Evolutionary conservation across 2,329 filamentous ascomycete species (phyloP).

Genomic region (Sporothrix inflata): DNA sequence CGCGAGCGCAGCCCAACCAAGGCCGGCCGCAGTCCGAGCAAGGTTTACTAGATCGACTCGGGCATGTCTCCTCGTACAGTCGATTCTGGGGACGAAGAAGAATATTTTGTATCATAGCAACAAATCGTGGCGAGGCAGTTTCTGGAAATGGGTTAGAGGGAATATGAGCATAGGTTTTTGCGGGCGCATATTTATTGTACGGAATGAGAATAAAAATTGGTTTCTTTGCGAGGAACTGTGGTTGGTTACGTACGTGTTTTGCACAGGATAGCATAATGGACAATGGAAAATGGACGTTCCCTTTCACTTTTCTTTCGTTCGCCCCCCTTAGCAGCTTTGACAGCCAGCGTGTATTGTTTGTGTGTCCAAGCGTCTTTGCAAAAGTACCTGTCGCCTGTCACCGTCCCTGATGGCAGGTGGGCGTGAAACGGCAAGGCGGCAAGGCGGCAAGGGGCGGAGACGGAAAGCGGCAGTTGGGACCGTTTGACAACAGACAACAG

Average conservation of each 20-base stretch:
- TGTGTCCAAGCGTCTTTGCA: background rate
- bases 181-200: background rate
- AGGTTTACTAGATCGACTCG: constrained; percentile 40
- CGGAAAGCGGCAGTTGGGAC: background rate
- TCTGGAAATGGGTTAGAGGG: constrained; percentile 9
- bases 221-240: background rate
- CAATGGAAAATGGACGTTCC: background rate
- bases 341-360: background rate
- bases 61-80: background rate
- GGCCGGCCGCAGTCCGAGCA: constrained; percentile 45
- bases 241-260: background rate
- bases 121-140: background rate
- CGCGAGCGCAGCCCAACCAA: constrained; percentile 55
- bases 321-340: background rate
- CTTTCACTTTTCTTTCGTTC: background rate
- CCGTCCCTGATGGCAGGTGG: background rate
- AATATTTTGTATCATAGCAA: constrained; percentile 17
- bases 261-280: background rate
- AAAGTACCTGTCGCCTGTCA: background rate
- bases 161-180: background rate
- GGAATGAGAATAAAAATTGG: background rate
- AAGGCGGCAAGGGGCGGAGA: constrained; percentile 5
- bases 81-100: background rate
- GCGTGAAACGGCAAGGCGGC: background rate
- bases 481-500: background rate